Evolutionary conservation across 129 eudicot species (phyloP).

Genomic region (Daucus carota): DH1_v3.0 NC_030388.2:32533501-32534000

Average conservation of each 20-base stretch:
- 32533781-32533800: constrained; percentile 87
- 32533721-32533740: neutral
- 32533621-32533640: constrained; percentile 77
- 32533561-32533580: constrained; percentile 92
- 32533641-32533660: constrained; percentile 34
- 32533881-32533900: neutral
- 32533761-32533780: constrained; percentile 73
- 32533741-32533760: constrained; percentile 93
- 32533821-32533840: constrained; percentile 92
- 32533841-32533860: constrained; percentile 36
- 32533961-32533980: constrained; percentile 67
- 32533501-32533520: constrained; percentile 11
- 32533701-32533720: neutral
- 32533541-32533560: constrained; percentile 93
- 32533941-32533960: constrained; percentile 78
- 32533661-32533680: neutral
- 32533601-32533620: constrained; percentile 76
- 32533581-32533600: constrained; percentile 84
- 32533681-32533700: neutral
- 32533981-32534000: constrained; percentile 75
- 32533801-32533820: constrained; percentile 97
- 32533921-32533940: neutral
- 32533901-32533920: neutral
- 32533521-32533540: constrained; percentile 89
- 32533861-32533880: no score